Conservation (phyloP, 73 alveolate genomes). For the Uronychia binucleata region DNA sequence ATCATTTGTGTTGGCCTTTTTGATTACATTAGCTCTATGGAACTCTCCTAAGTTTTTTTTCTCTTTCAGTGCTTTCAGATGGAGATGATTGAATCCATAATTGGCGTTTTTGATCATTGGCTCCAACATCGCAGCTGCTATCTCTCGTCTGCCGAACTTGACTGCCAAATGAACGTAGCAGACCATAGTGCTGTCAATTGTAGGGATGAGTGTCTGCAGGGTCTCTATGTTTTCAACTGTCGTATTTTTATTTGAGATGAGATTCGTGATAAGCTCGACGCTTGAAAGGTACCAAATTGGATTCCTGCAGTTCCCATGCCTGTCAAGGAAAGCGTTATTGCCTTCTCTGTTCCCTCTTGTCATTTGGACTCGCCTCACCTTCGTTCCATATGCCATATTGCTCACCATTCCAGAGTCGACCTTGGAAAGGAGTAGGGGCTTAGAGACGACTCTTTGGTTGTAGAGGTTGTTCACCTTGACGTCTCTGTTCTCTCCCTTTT, state of each 20-base stretch:
- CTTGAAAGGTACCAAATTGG: conserved; percentile 22
- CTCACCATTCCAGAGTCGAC: conserved; percentile 89
- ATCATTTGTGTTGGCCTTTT: conserved; percentile 86
- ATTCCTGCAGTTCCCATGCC: conserved; percentile 10
- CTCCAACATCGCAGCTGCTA: conserved; percentile 75
- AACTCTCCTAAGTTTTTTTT: not conserved
- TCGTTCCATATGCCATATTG: conserved; percentile 87
- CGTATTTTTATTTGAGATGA: conserved; percentile 56
- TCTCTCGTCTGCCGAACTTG: conserved; percentile 84
- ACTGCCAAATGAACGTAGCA: conserved; percentile 76
- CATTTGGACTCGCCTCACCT: conserved; percentile 86
- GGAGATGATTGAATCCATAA: conserved; percentile 94
- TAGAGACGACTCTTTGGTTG: conserved; percentile 44
- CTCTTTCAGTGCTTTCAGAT: conserved; percentile 80
- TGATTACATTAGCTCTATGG: conserved; percentile 71
- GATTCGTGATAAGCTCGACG: conserved; percentile 42
- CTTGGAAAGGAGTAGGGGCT: conserved; percentile 67
- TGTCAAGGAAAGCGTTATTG: conserved; percentile 96
- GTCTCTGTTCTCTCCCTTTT: conserved; percentile 47
- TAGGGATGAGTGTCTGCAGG: conserved; percentile 66
- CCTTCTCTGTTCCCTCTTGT: conserved; percentile 98
- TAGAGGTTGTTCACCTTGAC: conserved; percentile 41
- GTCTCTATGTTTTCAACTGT: conserved; percentile 61
- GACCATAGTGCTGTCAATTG: conserved; percentile 57
- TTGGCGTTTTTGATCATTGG: conserved; percentile 69